Evolutionary conservation across 148 eudicot genomes (phyloP).

Genomic region (Camellia sinensis): DNA sequence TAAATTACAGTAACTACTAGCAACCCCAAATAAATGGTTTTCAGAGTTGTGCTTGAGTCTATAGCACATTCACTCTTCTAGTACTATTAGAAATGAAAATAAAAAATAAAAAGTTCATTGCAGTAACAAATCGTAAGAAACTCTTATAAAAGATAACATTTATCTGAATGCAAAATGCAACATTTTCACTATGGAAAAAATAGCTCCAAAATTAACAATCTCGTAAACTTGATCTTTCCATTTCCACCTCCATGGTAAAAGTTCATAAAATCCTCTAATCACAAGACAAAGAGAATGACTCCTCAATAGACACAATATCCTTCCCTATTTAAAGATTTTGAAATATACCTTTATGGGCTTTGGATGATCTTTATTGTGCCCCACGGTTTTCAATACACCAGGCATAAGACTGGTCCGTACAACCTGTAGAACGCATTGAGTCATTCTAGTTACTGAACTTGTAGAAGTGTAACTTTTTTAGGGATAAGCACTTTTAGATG

Average conservation of each 20-base stretch:
- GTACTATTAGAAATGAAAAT: no score
- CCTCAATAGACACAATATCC: neutral
- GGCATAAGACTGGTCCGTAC: conserved; percentile 88
- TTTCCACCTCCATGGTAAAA: neutral
- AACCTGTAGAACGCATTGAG: conserved; percentile 45
- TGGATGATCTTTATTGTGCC: conserved; percentile 90
- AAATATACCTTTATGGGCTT: conserved; percentile 86
- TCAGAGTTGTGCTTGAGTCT: neutral
- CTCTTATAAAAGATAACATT: neutral
- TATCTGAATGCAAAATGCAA: neutral
- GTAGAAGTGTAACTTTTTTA: neutral
- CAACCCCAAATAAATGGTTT: neutral
- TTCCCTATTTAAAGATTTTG: neutral
- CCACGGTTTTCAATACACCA: conserved; percentile 76
- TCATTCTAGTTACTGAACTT: neutral
- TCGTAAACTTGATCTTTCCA: neutral
- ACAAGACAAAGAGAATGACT: neutral
- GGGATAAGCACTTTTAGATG: neutral
- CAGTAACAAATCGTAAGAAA: neutral
- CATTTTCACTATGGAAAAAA: neutral
- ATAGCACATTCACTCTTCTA: neutral
- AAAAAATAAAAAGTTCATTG: neutral
- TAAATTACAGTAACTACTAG: neutral
- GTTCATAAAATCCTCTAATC: neutral
- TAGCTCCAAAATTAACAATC: neutral